Percentiles rank a stretch among this genome's conserved stretches.
Conservation (phyloP, 345 rosid species). For the Nephelium lappaceum region DNA sequence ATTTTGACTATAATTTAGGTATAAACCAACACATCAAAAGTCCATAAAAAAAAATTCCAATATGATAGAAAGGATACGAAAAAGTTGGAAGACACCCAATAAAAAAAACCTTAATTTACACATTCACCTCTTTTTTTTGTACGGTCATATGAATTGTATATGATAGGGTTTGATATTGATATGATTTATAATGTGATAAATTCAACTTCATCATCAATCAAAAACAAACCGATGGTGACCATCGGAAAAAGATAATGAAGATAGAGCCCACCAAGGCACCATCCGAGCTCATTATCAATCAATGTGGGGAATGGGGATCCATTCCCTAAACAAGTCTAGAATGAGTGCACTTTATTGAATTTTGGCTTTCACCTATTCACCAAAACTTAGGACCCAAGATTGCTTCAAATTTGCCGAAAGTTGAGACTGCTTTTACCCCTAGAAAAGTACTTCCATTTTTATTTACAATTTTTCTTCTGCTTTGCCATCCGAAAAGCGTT, state of each 20-base stretch:
- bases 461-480: background rate
- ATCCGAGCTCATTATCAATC: background rate
- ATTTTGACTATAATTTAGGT: no score
- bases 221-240: background rate
- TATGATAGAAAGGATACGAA: no score
- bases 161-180: background rate
- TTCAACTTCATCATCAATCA: background rate
- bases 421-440: background rate
- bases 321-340: background rate
- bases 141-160: background rate
- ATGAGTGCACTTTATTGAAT: slow-evolving; percentile 7
- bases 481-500: background rate
- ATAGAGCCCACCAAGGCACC: background rate
- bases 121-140: background rate
- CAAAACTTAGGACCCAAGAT: slow-evolving; percentile 15
- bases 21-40: no score
- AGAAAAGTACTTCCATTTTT: background rate
- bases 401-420: slow-evolving; percentile 20
- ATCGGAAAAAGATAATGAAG: background rate
- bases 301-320: background rate
- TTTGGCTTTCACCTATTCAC: background rate
- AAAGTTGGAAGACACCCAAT: background rate
- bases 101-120: no score
- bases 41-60: no score
- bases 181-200: background rate